Base-by-base conservation (phyloP, 345 rosid species). In the Gossypium herbaceum region DNA sequence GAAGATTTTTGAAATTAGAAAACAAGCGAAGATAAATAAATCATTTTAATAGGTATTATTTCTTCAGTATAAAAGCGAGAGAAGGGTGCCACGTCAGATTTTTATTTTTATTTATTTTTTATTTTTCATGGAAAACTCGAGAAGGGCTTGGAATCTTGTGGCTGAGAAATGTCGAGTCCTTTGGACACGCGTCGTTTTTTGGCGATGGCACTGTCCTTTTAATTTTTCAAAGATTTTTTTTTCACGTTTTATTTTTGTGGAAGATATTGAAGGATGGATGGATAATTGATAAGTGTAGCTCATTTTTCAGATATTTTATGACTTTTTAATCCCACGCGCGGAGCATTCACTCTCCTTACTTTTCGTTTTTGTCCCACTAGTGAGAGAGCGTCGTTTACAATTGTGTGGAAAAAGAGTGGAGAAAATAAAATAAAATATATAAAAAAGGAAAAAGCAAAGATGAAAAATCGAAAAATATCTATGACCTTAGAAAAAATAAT, bases 61-160 rank as follows among this genome's bases (percentile, higher is more conserved):
- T 4, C 17, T 5, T 51, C n/a, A 3, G 59, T 20, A 57, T 10
- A 61, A 29, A 61, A 61, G 66, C 66, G 7, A 34, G 4, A 10
- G 45, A 34, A 34, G 12, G 11, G n/a, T 15, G 86, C 84, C 89
- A 85, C 91, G 84, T 85, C 79, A 80, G 81, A 83, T 71, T 3
- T 11, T 25, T 6, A 73, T n/a, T 73, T 17, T 66, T 27, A 10
- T 34, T 34, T 5, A 45, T 43, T 34, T 51, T 60, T 22, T 69
- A 1, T 60, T 12, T 41, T 73, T 78, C 47, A 73, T 25, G 76
- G 86, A 86, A 80, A 80, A 80, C 77, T 86, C 91, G 79, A 82
- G 88, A 89, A 83, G 84, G 66, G 19, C 66, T 55, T 57, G 74
- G 68, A 56, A 81, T 82, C 84, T 78, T 79, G 91, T 85, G 91